phyloP scores from a whole-genome alignment of 139 green algal species.

The Dunaliella sp. region DNA sequence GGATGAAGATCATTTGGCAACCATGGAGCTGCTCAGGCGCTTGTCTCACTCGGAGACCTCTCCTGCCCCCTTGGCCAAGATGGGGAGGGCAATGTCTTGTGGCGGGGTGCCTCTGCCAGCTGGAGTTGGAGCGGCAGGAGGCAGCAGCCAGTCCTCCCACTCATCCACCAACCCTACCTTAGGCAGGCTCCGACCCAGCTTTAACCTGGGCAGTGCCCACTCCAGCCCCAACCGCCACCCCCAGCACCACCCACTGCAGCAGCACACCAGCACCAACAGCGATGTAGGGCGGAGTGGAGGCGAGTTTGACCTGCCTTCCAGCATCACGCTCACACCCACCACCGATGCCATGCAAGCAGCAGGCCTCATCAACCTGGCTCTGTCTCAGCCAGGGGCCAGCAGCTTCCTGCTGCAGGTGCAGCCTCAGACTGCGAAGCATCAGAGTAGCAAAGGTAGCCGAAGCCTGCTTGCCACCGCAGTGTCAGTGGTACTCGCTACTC shows the following conservation, averaged over 20 bases:
- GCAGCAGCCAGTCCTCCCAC: not conserved
- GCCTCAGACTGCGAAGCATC: not conserved
- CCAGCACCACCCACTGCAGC: not conserved
- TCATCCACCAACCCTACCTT: not conserved
- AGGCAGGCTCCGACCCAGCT: not conserved
- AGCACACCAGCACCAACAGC: not conserved
- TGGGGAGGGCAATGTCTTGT: not conserved
- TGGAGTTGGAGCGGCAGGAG: not conserved
- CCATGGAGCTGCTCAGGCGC: not conserved
- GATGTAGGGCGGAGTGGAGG: too few species aligned
- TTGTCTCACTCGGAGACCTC: not conserved
- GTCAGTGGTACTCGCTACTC: slow-evolving; percentile 22
- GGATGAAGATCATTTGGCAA: not conserved
- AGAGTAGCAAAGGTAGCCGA: not conserved
- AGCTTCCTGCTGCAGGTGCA: slow-evolving; percentile 32
- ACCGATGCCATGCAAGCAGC: slow-evolving; percentile 33
- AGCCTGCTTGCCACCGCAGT: slow-evolving; percentile 19
- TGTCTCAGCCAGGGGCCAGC: slow-evolving; percentile 21
- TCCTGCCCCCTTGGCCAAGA: not conserved
- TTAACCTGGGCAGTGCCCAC: not conserved
- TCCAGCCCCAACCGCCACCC: not conserved
- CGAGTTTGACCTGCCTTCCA: not conserved
- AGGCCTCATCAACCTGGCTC: slow-evolving; percentile 28
- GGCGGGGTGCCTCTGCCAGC: not conserved
- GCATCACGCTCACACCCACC: not conserved